Percentiles rank a stretch among this genome's conserved stretches.
phyloP scores from a whole-genome alignment of 257 asterid species.

The Ajuga chamaepitys region DNA sequence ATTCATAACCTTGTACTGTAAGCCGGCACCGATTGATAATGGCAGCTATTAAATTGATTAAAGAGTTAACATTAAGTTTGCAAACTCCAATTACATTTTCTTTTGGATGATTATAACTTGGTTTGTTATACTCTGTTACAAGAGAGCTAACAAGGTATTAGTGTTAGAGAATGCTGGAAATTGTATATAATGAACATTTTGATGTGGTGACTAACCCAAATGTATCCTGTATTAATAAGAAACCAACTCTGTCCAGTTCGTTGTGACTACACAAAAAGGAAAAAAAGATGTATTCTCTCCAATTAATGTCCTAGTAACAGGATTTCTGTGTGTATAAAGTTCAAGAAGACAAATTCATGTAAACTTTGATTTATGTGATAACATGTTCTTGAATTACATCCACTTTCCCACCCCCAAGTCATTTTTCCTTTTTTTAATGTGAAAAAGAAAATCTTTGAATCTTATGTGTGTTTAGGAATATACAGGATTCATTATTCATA shows the following conservation, averaged over 20 bases:
- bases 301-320: neutral
- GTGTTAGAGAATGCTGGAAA: neutral
- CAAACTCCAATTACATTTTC: neutral
- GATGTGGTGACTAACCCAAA: neutral
- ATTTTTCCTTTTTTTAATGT: neutral
- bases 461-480: neutral
- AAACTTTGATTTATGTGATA: neutral
- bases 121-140: neutral
- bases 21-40: neutral
- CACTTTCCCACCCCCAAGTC: neutral
- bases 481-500: too few species aligned
- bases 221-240: neutral
- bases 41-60: neutral
- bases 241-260: neutral
- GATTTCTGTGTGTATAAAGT: neutral
- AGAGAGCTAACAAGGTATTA: neutral
- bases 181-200: neutral
- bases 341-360: neutral
- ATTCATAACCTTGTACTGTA: neutral
- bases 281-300: neutral
- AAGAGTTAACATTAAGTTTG: neutral
- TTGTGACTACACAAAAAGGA: neutral
- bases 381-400: neutral
- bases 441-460: neutral
- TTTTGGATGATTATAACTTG: neutral